phyloP scores from a whole-genome alignment of 495 filamentous ascomycete species.

The Eremomyces bilateralis region DNA sequence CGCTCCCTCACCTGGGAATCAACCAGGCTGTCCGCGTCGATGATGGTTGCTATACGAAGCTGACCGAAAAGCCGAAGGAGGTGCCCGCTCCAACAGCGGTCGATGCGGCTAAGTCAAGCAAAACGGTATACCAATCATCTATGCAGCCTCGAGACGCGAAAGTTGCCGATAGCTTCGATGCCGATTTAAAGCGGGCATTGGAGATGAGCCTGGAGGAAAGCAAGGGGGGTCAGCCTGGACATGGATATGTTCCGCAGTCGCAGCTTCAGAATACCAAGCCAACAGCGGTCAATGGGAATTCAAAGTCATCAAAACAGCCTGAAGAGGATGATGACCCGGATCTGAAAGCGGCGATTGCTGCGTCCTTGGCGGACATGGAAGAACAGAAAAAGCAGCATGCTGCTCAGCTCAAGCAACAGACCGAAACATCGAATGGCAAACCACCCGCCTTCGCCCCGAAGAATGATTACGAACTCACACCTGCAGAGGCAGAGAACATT shows the following conservation, averaged over 20 bases:
- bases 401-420: slow-evolving; percentile 53
- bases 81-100: slow-evolving; percentile 19
- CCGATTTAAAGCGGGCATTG: slow-evolving; percentile 77
- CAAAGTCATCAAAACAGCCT: slow-evolving; percentile 15
- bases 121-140: slow-evolving; percentile 24
- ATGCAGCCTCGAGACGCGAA: slow-evolving; percentile 85
- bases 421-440: slow-evolving; percentile 24
- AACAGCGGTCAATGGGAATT: slow-evolving; percentile 23
- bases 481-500: slow-evolving; percentile 91
- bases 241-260: slow-evolving; percentile 45
- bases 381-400: slow-evolving; percentile 86
- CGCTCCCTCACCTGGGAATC: slow-evolving; percentile 83
- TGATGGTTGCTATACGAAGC: slow-evolving; percentile 79
- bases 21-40: slow-evolving; percentile 84
- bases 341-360: slow-evolving; percentile 85
- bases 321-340: slow-evolving; percentile 79
- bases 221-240: slow-evolving; percentile 27
- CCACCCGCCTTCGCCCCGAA: slow-evolving; percentile 32
- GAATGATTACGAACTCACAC: slow-evolving; percentile 85
- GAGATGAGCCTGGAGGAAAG: slow-evolving; percentile 95
- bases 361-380: slow-evolving; percentile 94
- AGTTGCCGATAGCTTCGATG: slow-evolving; percentile 76
- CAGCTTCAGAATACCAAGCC: slow-evolving; percentile 20
- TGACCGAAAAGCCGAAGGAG: slow-evolving; percentile 48
- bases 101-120: slow-evolving; percentile 25